Evolutionary conservation across 163 green algal species (phyloP).

Genomic region (Botryococcus braunii): DNA sequence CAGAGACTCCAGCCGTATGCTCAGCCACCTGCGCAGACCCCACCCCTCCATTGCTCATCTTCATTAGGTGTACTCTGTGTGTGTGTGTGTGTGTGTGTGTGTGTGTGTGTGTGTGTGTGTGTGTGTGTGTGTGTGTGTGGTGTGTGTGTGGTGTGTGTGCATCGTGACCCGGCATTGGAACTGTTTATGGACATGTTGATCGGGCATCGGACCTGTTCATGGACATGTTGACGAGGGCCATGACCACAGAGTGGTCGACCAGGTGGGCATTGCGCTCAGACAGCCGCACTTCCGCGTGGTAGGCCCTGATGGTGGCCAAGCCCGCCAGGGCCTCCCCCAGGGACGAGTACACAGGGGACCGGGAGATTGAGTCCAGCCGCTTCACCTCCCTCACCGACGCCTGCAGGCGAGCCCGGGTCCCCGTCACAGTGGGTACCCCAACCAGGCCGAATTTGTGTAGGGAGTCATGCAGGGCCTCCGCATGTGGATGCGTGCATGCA

Average conservation of each 20-base stretch:
- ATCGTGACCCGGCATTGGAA: too few species aligned
- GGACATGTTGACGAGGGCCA: constrained; percentile 40
- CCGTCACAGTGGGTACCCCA: constrained; percentile 22
- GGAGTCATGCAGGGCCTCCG: too few species aligned
- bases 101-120: not conserved
- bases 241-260: constrained; percentile 39
- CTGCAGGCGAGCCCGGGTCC: too few species aligned
- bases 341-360: constrained; percentile 63
- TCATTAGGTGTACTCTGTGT: too few species aligned
- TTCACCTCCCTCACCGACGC: constrained; percentile 64
- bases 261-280: constrained; percentile 29
- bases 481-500: too few species aligned
- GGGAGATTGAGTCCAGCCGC: constrained; percentile 65
- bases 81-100: too few species aligned
- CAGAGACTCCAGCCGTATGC: constrained; percentile 43
- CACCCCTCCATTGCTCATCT: not conserved
- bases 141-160: too few species aligned
- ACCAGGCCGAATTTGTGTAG: too few species aligned
- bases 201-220: constrained; percentile 41
- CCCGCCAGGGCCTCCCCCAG: constrained; percentile 70
- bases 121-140: too few species aligned
- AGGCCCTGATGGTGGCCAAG: constrained; percentile 66
- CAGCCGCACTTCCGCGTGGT: constrained; percentile 26
- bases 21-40: constrained; percentile 53
- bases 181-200: not conserved